Evolutionary conservation across 371 early-diverging fungal species (phyloP).

Genomic region (Caulochytrium protostelioides): DNA sequence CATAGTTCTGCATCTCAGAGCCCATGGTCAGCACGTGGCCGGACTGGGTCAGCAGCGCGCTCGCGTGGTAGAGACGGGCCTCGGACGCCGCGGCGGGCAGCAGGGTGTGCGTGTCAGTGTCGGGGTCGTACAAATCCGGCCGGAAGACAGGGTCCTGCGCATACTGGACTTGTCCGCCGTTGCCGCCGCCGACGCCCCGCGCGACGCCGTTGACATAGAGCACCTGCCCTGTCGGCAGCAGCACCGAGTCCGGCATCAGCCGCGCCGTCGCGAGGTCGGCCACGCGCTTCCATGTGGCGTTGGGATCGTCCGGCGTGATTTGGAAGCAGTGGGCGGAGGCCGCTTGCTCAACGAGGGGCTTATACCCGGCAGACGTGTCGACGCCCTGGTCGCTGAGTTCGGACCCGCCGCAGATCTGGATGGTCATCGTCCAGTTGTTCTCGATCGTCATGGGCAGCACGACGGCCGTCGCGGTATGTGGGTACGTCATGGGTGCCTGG

Average conservation of each 20-base stretch:
- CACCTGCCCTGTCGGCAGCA: slow-evolving; percentile 16
- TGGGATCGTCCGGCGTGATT: slow-evolving; percentile 5
- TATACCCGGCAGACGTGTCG: slow-evolving; percentile 1
- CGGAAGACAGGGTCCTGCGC: slow-evolving; percentile 7
- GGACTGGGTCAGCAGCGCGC: slow-evolving; percentile 8
- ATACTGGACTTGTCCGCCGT: slow-evolving; percentile 9
- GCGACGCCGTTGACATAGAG: slow-evolving; percentile 9
- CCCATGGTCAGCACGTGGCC: slow-evolving; percentile 14
- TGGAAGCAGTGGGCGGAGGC: slow-evolving; percentile 4
- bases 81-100: slow-evolving; percentile 1
- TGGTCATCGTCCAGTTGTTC: no score
- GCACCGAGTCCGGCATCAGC: slow-evolving; percentile 10
- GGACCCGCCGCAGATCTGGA: no score
- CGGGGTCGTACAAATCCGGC: slow-evolving; percentile 13
- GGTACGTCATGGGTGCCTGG: slow-evolving; percentile 13
- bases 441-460: no score
- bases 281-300: background rate
- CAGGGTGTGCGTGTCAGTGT: background rate
- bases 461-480: slow-evolving; percentile 14
- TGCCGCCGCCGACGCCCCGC: slow-evolving; percentile 13
- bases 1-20: slow-evolving; percentile 10
- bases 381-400: slow-evolving; percentile 2
- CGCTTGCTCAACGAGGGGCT: background rate
- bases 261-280: slow-evolving; percentile 21
- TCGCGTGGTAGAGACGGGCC: slow-evolving; percentile 14